These are phyloP conservation scores for Lasiodiplodia gonubiensis DNA, from an alignment of 2,329 filamentous ascomycete genomes.

Conservation along the genomic window DNA sequence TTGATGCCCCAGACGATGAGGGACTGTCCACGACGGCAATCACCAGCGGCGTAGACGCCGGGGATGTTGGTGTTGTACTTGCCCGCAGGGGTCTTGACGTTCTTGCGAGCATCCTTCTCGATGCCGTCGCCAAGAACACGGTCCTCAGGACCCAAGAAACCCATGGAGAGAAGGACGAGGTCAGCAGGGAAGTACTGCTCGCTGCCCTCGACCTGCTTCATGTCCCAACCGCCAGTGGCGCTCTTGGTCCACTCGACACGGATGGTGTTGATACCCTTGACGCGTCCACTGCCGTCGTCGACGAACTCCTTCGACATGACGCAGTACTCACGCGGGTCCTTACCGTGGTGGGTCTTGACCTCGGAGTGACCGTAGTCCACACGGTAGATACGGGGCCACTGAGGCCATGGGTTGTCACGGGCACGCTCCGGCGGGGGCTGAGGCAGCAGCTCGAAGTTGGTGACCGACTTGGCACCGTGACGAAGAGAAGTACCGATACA, in stretches of 20 bases:
- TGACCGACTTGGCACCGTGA: slow-evolving; percentile 92
- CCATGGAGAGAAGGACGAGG: slow-evolving; percentile 93
- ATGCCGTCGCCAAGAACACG: slow-evolving; percentile 85
- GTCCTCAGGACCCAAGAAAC: slow-evolving; percentile 92
- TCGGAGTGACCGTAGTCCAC: slow-evolving; percentile 98
- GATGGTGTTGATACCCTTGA: slow-evolving; percentile 95
- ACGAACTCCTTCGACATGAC: slow-evolving; percentile 98
- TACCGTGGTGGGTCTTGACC: slow-evolving; percentile 94
- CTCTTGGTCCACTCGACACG: slow-evolving; percentile 97
- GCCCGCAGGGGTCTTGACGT: slow-evolving; percentile 89
- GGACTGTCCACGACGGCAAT: slow-evolving; percentile 92
- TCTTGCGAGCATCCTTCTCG: slow-evolving; percentile 91
- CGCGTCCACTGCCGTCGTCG: slow-evolving; percentile 81
- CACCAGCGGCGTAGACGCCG: slow-evolving; percentile 91
- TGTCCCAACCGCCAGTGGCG: slow-evolving; percentile 90
- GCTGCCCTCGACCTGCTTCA: slow-evolving; percentile 94
- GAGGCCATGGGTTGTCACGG: slow-evolving; percentile 95
- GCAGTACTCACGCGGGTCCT: slow-evolving; percentile 95
- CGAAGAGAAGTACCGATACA: slow-evolving; percentile 96
- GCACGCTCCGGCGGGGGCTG: slow-evolving; percentile 91
- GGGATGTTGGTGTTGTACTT: slow-evolving; percentile 87
- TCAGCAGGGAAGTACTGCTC: slow-evolving; percentile 97
- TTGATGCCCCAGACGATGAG: slow-evolving; percentile 99
- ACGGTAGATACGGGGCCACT: slow-evolving; percentile 97
- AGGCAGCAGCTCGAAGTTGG: slow-evolving; percentile 94